Evolutionary conservation across 2,329 filamentous ascomycete species (phyloP).

Genomic region (Neopestalotiopsis rosae): DNA sequence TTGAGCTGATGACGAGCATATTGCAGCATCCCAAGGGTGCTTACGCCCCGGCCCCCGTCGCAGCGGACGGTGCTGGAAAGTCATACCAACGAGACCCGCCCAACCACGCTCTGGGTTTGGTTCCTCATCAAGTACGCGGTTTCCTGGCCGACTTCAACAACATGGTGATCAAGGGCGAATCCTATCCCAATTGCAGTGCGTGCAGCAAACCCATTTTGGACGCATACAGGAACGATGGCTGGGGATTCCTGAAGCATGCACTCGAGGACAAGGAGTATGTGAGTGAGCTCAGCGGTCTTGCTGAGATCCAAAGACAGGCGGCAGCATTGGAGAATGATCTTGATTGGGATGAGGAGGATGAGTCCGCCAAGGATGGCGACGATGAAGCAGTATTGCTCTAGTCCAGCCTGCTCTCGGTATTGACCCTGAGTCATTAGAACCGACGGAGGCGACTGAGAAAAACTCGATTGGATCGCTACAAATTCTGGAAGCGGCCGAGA

Average conservation of each 20-base stretch:
- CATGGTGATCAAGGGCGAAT: constrained; percentile 73
- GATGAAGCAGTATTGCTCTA: constrained; percentile 40
- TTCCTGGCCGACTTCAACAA: constrained; percentile 78
- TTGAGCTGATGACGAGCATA: constrained; percentile 86
- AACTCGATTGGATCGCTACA: constrained; percentile 29
- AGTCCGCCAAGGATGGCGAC: constrained; percentile 33
- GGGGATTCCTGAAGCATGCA: constrained; percentile 78
- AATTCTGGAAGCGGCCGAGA: constrained; percentile 32
- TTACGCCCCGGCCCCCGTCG: constrained; percentile 61
- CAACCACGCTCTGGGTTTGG: constrained; percentile 67
- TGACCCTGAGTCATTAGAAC: not conserved
- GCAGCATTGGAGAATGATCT: constrained; percentile 34
- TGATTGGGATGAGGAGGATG: constrained; percentile 40
- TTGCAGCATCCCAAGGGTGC: constrained; percentile 83
- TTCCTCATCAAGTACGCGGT: constrained; percentile 82
- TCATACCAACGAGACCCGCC: constrained; percentile 60
- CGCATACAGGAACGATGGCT: constrained; percentile 71
- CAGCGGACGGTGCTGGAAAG: constrained; percentile 40
- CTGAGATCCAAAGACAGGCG: constrained; percentile 39
- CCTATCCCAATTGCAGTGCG: constrained; percentile 82
- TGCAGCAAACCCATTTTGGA: constrained; percentile 74
- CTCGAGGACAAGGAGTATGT: constrained; percentile 80
- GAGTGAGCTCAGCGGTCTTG: constrained; percentile 63
- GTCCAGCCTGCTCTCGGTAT: constrained; percentile 24
- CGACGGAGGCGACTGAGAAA: constrained; percentile 26